Conservation (phyloP, 1,139 yeast genomes). For the Sugiyamaella castrensis region DNA sequence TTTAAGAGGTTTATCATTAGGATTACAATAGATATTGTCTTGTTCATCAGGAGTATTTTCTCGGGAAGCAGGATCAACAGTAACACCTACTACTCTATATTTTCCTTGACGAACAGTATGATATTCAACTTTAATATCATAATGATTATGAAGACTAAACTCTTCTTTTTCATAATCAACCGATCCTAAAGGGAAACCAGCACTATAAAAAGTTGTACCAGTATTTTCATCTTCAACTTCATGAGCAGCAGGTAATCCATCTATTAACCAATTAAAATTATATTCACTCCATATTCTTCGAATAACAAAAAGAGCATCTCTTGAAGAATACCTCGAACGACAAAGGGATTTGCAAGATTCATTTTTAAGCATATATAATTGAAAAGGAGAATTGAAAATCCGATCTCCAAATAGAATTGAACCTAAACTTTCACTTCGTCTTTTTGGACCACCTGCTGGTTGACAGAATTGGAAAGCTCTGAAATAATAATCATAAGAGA, state of each 20-base stretch:
- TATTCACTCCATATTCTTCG: constrained; percentile 78
- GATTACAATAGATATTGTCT: constrained; percentile 37
- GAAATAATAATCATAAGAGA: constrained; percentile 68
- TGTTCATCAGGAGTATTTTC: constrained; percentile 44
- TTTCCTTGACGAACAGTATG: constrained; percentile 68
- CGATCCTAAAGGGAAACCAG: constrained; percentile 77
- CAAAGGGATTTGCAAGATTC: constrained; percentile 67
- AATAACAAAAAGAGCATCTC: constrained; percentile 72
- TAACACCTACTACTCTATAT: constrained; percentile 87
- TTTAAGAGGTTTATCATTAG: constrained; percentile 43
- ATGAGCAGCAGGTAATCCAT: constrained; percentile 88
- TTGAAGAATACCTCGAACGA: constrained; percentile 51
- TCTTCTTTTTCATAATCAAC: constrained; percentile 47
- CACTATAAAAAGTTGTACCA: constrained; percentile 52
- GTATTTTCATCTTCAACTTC: constrained; percentile 44
- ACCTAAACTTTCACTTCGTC: constrained; percentile 88
- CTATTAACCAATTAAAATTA: constrained; percentile 88
- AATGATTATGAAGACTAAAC: constrained; percentile 65
- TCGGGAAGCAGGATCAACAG: constrained; percentile 67
- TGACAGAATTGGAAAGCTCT: constrained; percentile 78
- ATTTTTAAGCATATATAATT: constrained; percentile 71
- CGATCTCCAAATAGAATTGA: constrained; percentile 94
- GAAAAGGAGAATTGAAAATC: constrained; percentile 87
- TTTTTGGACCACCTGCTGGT: constrained; percentile 61
- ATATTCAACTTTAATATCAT: constrained; percentile 72